phyloP scores from a whole-genome alignment of 139 green algal species.

The Coelastrella sp. region DNA sequence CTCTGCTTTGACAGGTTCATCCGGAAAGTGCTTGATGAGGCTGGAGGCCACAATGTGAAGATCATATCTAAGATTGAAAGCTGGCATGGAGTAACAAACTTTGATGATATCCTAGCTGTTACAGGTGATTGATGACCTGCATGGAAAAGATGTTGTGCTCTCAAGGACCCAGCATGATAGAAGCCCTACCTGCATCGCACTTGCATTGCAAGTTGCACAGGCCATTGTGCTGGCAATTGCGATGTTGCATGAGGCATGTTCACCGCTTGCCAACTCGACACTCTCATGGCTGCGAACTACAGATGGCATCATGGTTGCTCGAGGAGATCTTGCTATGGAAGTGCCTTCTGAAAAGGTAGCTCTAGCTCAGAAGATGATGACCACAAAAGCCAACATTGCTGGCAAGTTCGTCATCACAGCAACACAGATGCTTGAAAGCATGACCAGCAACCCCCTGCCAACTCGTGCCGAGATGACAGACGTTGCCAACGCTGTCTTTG shows the following conservation, averaged over 20 bases:
- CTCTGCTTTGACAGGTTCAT: slow-evolving; percentile 53
- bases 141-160: too few species aligned
- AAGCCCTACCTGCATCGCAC: neutral
- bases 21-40: slow-evolving; percentile 63
- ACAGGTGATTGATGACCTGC: too few species aligned
- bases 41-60: slow-evolving; percentile 57
- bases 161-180: too few species aligned
- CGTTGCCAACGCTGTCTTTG: slow-evolving; percentile 87
- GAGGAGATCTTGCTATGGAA: slow-evolving; percentile 80
- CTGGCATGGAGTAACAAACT: slow-evolving; percentile 71
- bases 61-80: slow-evolving; percentile 82
- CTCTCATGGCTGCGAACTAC: neutral
- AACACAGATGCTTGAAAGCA: slow-evolving; percentile 74
- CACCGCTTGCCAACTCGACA: too few species aligned
- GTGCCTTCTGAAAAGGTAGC: slow-evolving; percentile 48
- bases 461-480: slow-evolving; percentile 87
- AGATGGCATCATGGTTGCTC: slow-evolving; percentile 76
- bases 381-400: slow-evolving; percentile 83
- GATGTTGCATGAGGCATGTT: too few species aligned
- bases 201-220: neutral
- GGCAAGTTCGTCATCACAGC: slow-evolving; percentile 72
- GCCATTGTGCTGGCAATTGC: too few species aligned
- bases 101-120: slow-evolving; percentile 64
- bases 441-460: slow-evolving; percentile 62
- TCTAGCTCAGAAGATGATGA: slow-evolving; percentile 83